phyloP scores from a whole-genome alignment of 352 stramenopile species.

The Plasmopara muralis region DNA sequence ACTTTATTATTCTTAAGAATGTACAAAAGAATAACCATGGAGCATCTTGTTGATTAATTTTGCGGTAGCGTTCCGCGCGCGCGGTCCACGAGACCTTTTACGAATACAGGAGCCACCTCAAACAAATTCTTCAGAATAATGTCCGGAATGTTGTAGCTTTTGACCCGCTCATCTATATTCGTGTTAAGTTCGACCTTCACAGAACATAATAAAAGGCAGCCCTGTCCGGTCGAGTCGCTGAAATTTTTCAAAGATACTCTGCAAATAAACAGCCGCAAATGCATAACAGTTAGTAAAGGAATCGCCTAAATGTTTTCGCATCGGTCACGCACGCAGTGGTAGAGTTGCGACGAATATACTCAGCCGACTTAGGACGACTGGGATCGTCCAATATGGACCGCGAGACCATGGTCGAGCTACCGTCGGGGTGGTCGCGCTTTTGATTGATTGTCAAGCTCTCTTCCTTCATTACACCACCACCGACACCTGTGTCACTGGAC shows the following conservation, averaged over 20 bases:
- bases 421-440: slow-evolving; percentile 73
- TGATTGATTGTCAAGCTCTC: slow-evolving; percentile 70
- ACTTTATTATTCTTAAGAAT: slow-evolving; percentile 7
- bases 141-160: slow-evolving; percentile 76
- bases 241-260: slow-evolving; percentile 79
- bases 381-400: slow-evolving; percentile 64
- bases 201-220: slow-evolving; percentile 74
- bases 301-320: slow-evolving; percentile 1
- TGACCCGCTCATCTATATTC: slow-evolving; percentile 60
- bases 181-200: slow-evolving; percentile 79
- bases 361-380: slow-evolving; percentile 49
- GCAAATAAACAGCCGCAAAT: slow-evolving; percentile 2
- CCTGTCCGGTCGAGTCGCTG: slow-evolving; percentile 56
- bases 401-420: slow-evolving; percentile 62
- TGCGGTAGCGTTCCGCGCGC: slow-evolving; percentile 45
- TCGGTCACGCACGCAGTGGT: slow-evolving; percentile 57
- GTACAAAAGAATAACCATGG: too few relatives aligned
- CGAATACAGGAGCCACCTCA: slow-evolving; percentile 76
- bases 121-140: slow-evolving; percentile 88
- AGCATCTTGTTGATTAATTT: slow-evolving; percentile 1
- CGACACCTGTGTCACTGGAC: slow-evolving; percentile 55
- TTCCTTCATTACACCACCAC: slow-evolving; percentile 77
- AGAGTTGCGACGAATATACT: slow-evolving; percentile 71
- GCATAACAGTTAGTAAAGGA: neutral
- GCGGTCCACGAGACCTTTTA: slow-evolving; percentile 78